Conservation (phyloP, 2,329 filamentous ascomycete species). For the Hypoxylon sp. region DNA sequence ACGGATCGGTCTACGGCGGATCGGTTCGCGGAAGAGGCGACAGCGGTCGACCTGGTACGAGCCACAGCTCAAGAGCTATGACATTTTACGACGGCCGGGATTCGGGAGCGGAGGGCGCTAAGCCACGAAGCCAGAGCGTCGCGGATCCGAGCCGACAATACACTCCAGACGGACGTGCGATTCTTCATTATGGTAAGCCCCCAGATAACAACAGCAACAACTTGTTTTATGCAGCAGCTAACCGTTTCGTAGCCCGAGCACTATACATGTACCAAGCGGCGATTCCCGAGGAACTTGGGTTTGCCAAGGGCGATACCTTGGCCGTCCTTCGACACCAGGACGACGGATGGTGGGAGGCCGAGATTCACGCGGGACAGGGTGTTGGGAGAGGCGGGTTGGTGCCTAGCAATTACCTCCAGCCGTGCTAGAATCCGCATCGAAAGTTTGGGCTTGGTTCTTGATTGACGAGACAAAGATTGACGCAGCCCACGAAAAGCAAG, state of each 20-base stretch:
- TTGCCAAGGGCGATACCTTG: conserved; percentile 89
- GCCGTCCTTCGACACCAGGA: conserved; percentile 91
- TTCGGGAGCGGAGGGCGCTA: conserved; percentile 50
- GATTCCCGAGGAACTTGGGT: conserved; percentile 93
- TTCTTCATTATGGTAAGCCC: conserved; percentile 93
- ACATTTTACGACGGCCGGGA: conserved; percentile 63
- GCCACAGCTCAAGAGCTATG: conserved; percentile 55
- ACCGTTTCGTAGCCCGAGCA: conserved; percentile 74
- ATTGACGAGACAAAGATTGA: conserved; percentile 32
- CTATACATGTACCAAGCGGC: conserved; percentile 94
- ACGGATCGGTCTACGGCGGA: conserved; percentile 57
- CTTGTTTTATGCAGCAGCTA: conserved; percentile 1
- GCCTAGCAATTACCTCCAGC: conserved; percentile 72
- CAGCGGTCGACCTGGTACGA: conserved; percentile 58
- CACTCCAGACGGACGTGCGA: conserved; percentile 84
- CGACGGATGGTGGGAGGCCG: conserved; percentile 99
- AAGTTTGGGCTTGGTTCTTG: conserved; percentile 12
- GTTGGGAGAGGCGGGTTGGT: conserved; percentile 65
- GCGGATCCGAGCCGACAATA: conserved; percentile 84
- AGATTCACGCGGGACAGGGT: conserved; percentile 75
- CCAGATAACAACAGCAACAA: conserved; percentile 22
- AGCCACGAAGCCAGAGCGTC: conserved; percentile 80
- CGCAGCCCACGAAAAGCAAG: conserved; percentile 23
- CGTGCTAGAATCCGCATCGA: conserved; percentile 38
- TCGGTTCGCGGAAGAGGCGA: conserved; percentile 54